Conservation (phyloP, 768 basidiomycete species). For the Tricholoma hemisulphureum region DNA sequence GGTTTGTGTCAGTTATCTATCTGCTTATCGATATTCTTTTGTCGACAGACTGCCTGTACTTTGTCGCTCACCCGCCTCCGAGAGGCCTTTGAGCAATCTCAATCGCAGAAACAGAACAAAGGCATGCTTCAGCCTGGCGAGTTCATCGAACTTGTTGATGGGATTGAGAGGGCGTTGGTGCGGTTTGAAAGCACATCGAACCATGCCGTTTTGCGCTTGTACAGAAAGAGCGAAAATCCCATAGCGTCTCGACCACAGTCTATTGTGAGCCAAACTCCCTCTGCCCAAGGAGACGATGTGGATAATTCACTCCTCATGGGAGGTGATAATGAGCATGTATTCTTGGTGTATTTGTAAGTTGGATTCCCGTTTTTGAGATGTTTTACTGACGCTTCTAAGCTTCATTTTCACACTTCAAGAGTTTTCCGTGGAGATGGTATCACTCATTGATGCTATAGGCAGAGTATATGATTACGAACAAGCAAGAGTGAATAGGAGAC, state of each 20-base stretch:
- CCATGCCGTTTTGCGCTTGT: constrained; percentile 75
- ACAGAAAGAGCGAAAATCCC: constrained; percentile 49
- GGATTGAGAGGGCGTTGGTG: constrained; percentile 65
- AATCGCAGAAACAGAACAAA: constrained; percentile 27
- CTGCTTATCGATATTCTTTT: not conserved
- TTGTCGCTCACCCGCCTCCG: constrained; percentile 61
- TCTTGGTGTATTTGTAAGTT: constrained; percentile 88
- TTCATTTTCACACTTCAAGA: constrained; percentile 97
- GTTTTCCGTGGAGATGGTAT: constrained; percentile 80
- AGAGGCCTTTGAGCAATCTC: constrained; percentile 57
- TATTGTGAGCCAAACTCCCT: constrained; percentile 18
- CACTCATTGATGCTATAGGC: constrained; percentile 81
- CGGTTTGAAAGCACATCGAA: constrained; percentile 84
- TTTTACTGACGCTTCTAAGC: constrained; percentile 39
- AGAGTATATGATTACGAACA: constrained; percentile 72
- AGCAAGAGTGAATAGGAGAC: constrained; percentile 32
- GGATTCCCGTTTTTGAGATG: not conserved
- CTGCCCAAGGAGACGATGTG: constrained; percentile 19
- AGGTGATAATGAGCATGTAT: constrained; percentile 77
- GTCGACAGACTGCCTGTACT: constrained; percentile 55
- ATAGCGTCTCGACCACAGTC: constrained; percentile 21
- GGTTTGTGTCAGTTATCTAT: not conserved
- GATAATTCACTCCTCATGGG: constrained; percentile 40
- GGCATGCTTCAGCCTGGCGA: constrained; percentile 51
- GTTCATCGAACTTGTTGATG: constrained; percentile 61